A percentile compares a stretch with the other conserved stretches of the same genome.
Conservation (phyloP, 352 stramenopile species). For the Pythium diclinum region DNA sequence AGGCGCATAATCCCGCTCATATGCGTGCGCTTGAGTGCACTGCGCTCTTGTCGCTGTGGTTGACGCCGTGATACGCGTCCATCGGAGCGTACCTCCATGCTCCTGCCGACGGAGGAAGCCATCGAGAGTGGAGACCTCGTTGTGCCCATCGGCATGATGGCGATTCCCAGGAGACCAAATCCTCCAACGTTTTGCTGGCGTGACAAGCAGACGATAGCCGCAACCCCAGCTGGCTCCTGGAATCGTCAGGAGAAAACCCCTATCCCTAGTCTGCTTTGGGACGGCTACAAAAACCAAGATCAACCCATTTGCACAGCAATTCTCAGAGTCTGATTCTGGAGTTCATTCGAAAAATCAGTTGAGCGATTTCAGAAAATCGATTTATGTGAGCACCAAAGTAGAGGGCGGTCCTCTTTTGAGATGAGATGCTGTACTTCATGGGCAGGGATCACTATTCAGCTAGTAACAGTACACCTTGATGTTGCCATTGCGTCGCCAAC, state of each 20-base stretch:
- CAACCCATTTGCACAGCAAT: not conserved
- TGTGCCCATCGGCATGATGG: not conserved
- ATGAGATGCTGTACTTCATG: not conserved
- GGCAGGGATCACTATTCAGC: not conserved
- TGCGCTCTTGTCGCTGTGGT: not conserved
- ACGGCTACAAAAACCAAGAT: not conserved
- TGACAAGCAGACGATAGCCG: slow-evolving; percentile 6
- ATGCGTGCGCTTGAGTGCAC: not conserved
- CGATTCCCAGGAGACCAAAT: not conserved
- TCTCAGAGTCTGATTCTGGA: not conserved
- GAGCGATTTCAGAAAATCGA: not conserved
- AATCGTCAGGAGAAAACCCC: not conserved
- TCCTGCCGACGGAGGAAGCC: not conserved
- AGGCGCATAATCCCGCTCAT: not conserved
- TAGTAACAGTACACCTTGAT: not conserved
- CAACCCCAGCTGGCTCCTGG: slow-evolving; percentile 8
- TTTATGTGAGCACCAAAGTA: not conserved
- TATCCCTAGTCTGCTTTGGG: not conserved
- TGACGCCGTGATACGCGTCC: not conserved
- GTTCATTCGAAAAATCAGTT: not conserved
- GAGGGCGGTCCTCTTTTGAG: not conserved
- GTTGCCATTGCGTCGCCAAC: slow-evolving; percentile 4
- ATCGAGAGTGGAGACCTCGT: not conserved
- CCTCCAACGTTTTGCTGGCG: not conserved
- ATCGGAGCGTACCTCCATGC: not conserved